These are phyloP conservation scores for Leersia perrieri DNA, from an alignment of 176 grass and related monocot genomes.

Conservation along the genomic window DNA sequence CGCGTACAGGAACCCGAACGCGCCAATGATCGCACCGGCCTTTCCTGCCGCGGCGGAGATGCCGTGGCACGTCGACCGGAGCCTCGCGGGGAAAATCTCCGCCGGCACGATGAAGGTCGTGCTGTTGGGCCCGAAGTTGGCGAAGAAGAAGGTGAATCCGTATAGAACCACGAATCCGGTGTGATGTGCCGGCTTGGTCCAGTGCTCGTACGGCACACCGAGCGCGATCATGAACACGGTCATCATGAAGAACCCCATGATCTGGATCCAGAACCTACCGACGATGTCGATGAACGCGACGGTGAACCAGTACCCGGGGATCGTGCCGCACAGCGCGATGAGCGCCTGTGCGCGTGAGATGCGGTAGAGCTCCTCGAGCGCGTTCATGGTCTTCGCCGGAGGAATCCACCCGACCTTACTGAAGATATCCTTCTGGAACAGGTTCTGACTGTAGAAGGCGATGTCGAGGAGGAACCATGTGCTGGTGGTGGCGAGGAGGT, in stretches of 20 bases:
- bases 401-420: constrained; percentile 74
- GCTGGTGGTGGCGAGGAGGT: constrained; percentile 58
- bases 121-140: constrained; percentile 73
- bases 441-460: constrained; percentile 87
- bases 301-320: constrained; percentile 89
- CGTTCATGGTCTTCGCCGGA: constrained; percentile 54
- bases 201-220: constrained; percentile 50
- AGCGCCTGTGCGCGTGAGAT: constrained; percentile 62
- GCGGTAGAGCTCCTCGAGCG: constrained; percentile 66
- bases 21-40: constrained; percentile 66
- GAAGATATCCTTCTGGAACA: constrained; percentile 95
- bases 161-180: constrained; percentile 66
- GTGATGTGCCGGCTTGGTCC: constrained; percentile 41
- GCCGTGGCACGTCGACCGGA: constrained; percentile 76
- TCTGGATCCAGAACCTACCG: constrained; percentile 68
- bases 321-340: constrained; percentile 78
- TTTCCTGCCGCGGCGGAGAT: constrained; percentile 58
- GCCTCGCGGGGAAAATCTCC: constrained; percentile 71
- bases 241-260: constrained; percentile 77
- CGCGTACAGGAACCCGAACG: constrained; percentile 73
- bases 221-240: constrained; percentile 73
- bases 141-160: constrained; percentile 76
- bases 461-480: constrained; percentile 91
- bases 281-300: constrained; percentile 68
- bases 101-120: constrained; percentile 76